A percentile compares a stretch with the other conserved stretches of the same genome.
Conservation (phyloP, 2,329 filamentous ascomycete species). For the Beauveria sp. region DNA sequence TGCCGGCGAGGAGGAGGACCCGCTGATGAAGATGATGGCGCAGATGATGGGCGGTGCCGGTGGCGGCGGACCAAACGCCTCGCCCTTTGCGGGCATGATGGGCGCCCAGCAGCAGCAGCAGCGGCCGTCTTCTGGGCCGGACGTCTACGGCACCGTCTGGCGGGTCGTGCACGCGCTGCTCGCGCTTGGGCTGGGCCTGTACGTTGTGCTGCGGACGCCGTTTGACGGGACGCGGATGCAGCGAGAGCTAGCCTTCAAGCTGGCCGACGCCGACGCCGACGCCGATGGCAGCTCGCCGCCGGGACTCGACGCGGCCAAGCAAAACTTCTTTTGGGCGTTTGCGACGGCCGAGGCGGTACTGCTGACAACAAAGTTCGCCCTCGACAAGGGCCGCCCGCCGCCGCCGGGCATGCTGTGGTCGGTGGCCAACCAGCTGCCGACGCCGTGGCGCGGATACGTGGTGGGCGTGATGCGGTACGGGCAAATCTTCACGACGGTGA, state of each 20-base stretch:
- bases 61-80: constrained; percentile 19
- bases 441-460: constrained; percentile 54
- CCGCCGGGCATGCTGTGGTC: constrained; percentile 57
- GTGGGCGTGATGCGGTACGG: constrained; percentile 56
- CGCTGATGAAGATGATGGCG: constrained; percentile 58
- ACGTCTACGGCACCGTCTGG: constrained; percentile 50
- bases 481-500: constrained; percentile 64
- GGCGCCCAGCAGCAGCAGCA: constrained; percentile 29
- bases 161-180: constrained; percentile 66
- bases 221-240: constrained; percentile 60
- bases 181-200: constrained; percentile 61
- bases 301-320: constrained; percentile 25
- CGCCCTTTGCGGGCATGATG: constrained; percentile 35
- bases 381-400: constrained; percentile 53
- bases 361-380: constrained; percentile 62
- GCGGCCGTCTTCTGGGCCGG: constrained; percentile 24
- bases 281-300: not conserved
- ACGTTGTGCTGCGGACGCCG: constrained; percentile 59
- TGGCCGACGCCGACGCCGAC: constrained; percentile 10
- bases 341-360: constrained; percentile 67
- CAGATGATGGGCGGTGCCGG: constrained; percentile 54
- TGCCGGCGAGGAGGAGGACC: constrained; percentile 15
- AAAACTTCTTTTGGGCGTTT: constrained; percentile 68
- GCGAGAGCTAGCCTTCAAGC: constrained; percentile 37
- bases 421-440: constrained; percentile 57